Conservation (phyloP, 306 rosid species). For the Sechiopsis laciniata region DNA sequence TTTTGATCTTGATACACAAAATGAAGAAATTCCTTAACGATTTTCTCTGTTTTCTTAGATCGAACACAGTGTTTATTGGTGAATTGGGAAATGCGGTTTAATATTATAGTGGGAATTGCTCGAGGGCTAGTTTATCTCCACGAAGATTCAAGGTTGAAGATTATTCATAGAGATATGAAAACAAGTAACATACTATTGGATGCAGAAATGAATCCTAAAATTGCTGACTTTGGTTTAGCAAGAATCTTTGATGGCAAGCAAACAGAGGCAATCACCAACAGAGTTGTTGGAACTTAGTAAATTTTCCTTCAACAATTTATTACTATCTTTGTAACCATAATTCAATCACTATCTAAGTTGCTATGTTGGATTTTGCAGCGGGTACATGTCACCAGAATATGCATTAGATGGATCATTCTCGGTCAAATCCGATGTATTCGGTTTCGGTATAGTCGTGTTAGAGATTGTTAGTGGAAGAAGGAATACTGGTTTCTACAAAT, state of each 20-base stretch:
- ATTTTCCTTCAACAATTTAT: background rate
- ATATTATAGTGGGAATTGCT: slow-evolving; percentile 34
- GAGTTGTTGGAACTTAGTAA: slow-evolving; percentile 30
- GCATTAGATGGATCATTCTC: slow-evolving; percentile 17
- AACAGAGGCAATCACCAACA: slow-evolving; percentile 17
- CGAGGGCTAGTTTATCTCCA: slow-evolving; percentile 28
- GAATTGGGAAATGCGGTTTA: slow-evolving; percentile 36
- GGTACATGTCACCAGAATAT: slow-evolving; percentile 28
- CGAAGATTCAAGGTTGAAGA: slow-evolving; percentile 24
- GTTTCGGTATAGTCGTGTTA: slow-evolving; percentile 20
- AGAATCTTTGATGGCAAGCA: slow-evolving; percentile 21
- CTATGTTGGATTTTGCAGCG: background rate
- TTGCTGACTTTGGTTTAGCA: slow-evolving; percentile 26
- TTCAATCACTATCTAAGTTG: too few relatives aligned
- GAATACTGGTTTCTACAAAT: slow-evolving; percentile 15
- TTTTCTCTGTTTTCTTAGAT: slow-evolving; percentile 19
- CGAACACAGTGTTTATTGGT: slow-evolving; percentile 19
- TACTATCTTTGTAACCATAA: background rate
- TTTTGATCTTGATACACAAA: background rate
- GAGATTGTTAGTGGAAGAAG: slow-evolving; percentile 28
- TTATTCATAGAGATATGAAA: slow-evolving; percentile 27
- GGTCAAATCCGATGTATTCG: slow-evolving; percentile 23
- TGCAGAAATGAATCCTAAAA: slow-evolving; percentile 23
- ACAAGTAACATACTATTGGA: slow-evolving; percentile 25
- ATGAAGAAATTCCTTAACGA: background rate